phyloP scores from a whole-genome alignment of 495 filamentous ascomycete genomes.

The Mycothermus thermophilus region DNA sequence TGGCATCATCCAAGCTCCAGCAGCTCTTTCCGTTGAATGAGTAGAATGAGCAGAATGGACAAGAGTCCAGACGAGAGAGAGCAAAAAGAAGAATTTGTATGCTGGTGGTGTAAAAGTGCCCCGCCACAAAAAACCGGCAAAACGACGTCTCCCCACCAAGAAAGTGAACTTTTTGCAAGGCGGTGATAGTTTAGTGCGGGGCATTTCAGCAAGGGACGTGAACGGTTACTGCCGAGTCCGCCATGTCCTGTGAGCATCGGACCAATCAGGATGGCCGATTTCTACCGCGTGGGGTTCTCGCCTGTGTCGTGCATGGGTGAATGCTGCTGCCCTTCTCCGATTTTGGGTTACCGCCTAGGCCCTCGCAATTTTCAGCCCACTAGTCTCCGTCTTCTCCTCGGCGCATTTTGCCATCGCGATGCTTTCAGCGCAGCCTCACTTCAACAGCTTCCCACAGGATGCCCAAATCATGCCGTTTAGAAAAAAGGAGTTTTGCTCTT shows the following conservation, averaged over 20 bases:
- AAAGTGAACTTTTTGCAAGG: conserved; percentile 14
- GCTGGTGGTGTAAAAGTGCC: conserved; percentile 2
- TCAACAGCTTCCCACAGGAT: neutral
- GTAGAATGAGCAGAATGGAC: too few species aligned
- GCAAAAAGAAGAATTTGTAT: conserved; percentile 10
- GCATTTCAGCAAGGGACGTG: conserved; percentile 4
- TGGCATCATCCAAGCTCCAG: conserved; percentile 5
- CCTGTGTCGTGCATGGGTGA: conserved; percentile 2
- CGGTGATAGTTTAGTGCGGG: conserved; percentile 10
- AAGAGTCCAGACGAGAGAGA: conserved; percentile 2
- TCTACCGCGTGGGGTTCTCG: conserved; percentile 1
- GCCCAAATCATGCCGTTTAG: neutral
- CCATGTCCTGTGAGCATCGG: conserved; percentile 6
- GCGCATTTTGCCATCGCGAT: neutral
- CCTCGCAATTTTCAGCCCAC: conserved; percentile 8
- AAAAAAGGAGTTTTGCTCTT: conserved; percentile 10
- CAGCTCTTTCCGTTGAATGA: conserved; percentile 10
- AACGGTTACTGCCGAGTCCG: conserved; percentile 3
- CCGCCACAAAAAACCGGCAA: conserved; percentile 12
- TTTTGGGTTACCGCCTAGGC: conserved; percentile 6
- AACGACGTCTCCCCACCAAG: conserved; percentile 6
- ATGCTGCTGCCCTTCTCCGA: neutral
- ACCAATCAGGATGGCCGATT: conserved; percentile 12
- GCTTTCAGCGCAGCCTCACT: too few species aligned
- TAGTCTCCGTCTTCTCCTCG: neutral